Conservation (phyloP, 495 filamentous ascomycete species). For the Podospora appendiculata region DNA sequence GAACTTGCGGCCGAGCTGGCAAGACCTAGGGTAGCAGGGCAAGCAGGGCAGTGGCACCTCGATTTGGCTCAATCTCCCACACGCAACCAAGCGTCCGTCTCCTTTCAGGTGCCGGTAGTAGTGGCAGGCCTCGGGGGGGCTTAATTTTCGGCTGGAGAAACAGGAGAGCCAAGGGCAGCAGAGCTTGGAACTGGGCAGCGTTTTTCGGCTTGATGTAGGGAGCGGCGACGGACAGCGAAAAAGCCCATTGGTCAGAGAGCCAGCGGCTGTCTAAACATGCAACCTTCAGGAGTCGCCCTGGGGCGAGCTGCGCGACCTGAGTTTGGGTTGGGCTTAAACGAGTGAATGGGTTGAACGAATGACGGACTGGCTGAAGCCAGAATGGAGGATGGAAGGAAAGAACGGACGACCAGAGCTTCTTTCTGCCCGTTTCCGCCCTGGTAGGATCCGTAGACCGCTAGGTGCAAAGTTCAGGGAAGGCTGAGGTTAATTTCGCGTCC, state of each 20-base stretch:
- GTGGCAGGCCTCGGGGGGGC: neutral
- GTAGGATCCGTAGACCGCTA: neutral
- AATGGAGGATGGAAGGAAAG: neutral
- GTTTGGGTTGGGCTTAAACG: neutral
- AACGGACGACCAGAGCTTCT: neutral
- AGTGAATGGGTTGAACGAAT: neutral
- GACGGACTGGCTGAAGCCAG: neutral
- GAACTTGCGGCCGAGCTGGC: no score
- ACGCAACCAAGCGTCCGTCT: neutral
- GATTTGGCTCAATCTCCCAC: neutral
- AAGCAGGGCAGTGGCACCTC: neutral
- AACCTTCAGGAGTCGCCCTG: constrained; percentile 14
- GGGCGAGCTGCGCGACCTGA: no score
- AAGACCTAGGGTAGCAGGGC: no score
- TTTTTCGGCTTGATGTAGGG: no score
- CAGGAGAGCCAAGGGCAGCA: no score
- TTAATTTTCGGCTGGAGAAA: neutral
- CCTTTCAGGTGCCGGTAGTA: neutral
- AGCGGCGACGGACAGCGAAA: neutral
- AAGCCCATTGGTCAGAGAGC: constrained; percentile 13
- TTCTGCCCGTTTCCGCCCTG: neutral
- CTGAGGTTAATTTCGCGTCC: constrained; percentile 23
- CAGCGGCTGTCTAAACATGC: constrained; percentile 19
- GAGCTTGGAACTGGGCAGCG: no score
- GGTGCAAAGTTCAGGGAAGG: constrained; percentile 11